A percentile compares a stretch with the other conserved stretches of the same genome.
phyloP scores from a whole-genome alignment of 129 eudicot genomes.

The Ambrosia artemisiifolia region DNA sequence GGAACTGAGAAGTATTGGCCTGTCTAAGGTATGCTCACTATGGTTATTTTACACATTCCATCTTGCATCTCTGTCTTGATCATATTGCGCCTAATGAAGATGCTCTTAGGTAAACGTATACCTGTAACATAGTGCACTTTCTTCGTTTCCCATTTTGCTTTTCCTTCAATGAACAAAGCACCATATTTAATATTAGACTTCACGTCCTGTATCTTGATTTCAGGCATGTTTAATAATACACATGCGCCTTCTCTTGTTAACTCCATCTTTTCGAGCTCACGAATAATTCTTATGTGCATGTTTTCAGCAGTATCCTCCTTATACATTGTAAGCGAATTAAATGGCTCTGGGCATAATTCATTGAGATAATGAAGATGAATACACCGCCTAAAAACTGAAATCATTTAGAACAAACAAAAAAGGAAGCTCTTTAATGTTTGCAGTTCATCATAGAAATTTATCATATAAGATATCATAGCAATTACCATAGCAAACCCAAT shows the following conservation, averaged over 20 bases:
- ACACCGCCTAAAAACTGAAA: background rate
- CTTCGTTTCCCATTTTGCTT: background rate
- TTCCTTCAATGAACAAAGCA: background rate
- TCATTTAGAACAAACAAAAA: background rate
- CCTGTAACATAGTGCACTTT: background rate
- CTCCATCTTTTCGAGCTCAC: background rate
- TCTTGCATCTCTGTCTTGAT: background rate
- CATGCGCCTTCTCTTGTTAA: background rate
- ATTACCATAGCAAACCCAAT: no score
- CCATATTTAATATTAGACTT: background rate
- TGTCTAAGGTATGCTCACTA: background rate
- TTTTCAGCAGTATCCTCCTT: background rate
- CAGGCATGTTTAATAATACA: background rate
- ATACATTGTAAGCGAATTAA: background rate
- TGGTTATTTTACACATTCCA: background rate
- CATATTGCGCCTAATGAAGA: background rate
- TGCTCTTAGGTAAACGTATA: background rate
- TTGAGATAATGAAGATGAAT: background rate
- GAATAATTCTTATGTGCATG: background rate
- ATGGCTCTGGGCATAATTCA: background rate
- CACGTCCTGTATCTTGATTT: background rate
- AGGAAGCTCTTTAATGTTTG: no score
- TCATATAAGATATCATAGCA: no score
- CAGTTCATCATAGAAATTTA: no score
- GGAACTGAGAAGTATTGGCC: no score